phyloP scores from a whole-genome alignment of 495 filamentous ascomycete species.

The Immersiella caudata region DNA sequence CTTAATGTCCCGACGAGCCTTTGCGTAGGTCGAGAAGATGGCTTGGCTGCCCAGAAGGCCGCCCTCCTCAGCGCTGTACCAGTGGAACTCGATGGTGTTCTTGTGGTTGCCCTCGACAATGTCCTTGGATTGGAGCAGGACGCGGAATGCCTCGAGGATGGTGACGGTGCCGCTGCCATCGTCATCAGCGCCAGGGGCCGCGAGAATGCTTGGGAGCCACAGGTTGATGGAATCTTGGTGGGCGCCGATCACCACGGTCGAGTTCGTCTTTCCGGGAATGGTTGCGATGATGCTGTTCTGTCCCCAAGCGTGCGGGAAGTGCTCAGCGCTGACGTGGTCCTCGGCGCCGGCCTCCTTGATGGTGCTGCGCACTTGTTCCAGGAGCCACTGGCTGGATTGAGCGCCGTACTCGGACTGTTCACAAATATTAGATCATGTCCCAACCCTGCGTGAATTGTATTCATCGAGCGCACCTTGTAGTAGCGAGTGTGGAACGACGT shows the following conservation, averaged over 20 bases:
- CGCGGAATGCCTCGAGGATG: slow-evolving; percentile 63
- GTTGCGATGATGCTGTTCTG: slow-evolving; percentile 92
- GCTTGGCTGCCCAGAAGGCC: slow-evolving; percentile 89
- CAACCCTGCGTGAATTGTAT: no score
- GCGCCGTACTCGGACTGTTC: slow-evolving; percentile 77
- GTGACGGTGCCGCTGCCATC: slow-evolving; percentile 63
- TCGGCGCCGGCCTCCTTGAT: slow-evolving; percentile 71
- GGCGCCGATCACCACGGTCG: slow-evolving; percentile 72
- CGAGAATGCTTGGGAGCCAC: slow-evolving; percentile 80
- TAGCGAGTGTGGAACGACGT: slow-evolving; percentile 40
- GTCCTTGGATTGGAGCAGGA: slow-evolving; percentile 55
- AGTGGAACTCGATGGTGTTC: slow-evolving; percentile 98
- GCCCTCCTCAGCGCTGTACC: slow-evolving; percentile 96
- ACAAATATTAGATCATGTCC: slow-evolving; percentile 52
- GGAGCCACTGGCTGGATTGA: slow-evolving; percentile 90
- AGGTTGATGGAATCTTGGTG: slow-evolving; percentile 83
- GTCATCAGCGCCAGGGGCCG: slow-evolving; percentile 64
- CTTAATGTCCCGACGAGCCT: slow-evolving; percentile 73
- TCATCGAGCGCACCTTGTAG: slow-evolving; percentile 31
- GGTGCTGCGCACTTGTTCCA: slow-evolving; percentile 70
- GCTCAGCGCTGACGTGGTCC: slow-evolving; percentile 65
- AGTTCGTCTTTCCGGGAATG: slow-evolving; percentile 82
- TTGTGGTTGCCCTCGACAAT: slow-evolving; percentile 57
- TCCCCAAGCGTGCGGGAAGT: slow-evolving; percentile 83
- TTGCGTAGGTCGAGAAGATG: slow-evolving; percentile 85